Percentiles rank a stretch among this genome's conserved stretches.
Evolutionary conservation across 441 rosid genomes (phyloP).

Genomic region (Brassica balearica): DNA sequence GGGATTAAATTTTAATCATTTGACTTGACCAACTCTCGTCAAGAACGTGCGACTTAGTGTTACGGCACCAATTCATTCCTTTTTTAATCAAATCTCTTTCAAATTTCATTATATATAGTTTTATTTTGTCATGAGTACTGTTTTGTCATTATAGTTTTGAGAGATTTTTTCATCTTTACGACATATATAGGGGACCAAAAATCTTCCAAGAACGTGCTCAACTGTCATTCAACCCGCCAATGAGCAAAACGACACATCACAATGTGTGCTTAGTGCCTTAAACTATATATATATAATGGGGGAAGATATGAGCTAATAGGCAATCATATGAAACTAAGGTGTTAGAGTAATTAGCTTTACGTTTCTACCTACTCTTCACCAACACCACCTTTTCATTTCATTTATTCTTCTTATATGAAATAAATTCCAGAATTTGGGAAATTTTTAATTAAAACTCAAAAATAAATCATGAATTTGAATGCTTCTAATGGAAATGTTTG

Average conservation of each 20-base stretch:
- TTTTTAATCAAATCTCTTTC: constrained; percentile 10
- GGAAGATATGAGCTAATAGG: not conserved
- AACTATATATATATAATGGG: constrained; percentile 10
- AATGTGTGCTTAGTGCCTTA: not conserved
- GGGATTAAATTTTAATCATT: constrained; percentile 36
- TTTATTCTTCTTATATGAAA: not conserved
- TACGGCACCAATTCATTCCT: constrained; percentile 39
- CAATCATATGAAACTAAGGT: constrained; percentile 21
- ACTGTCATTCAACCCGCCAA: constrained; percentile 29
- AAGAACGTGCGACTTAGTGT: constrained; percentile 50
- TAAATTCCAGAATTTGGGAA: not conserved
- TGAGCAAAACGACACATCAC: not conserved
- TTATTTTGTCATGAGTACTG: constrained; percentile 7
- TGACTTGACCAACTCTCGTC: constrained; percentile 43
- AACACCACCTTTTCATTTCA: constrained; percentile 18
- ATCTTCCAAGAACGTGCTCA: constrained; percentile 39
- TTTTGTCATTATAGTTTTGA: not conserved
- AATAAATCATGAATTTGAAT: constrained; percentile 13
- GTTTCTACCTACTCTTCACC: constrained; percentile 44
- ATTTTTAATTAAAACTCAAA: not conserved
- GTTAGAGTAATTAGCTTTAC: constrained; percentile 38
- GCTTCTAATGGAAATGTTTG: constrained; percentile 6
- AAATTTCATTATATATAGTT: not conserved
- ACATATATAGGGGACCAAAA: constrained; percentile 11
- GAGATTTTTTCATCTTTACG: constrained; percentile 37